phyloP scores from a whole-genome alignment of 2,329 filamentous ascomycete species.

The Drechslerella dactyloides region DNA sequence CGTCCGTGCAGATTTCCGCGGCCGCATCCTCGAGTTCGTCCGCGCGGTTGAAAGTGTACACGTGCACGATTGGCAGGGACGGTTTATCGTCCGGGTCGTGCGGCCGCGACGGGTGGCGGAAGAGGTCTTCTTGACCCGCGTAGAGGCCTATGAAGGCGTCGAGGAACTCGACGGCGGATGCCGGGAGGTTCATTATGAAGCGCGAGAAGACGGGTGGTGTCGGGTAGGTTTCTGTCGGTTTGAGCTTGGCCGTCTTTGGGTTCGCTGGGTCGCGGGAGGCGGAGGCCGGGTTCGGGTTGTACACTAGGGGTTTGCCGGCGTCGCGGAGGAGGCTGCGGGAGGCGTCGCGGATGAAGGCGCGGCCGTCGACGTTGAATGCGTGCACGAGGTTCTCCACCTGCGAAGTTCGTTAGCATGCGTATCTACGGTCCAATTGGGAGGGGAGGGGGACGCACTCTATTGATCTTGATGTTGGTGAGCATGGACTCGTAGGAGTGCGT shows the following conservation, averaged over 20 bases:
- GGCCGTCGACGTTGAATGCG: slow-evolving; percentile 67
- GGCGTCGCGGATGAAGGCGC: slow-evolving; percentile 76
- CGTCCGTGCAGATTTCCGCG: slow-evolving; percentile 62
- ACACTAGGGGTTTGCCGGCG: slow-evolving; percentile 61
- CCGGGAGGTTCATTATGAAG: slow-evolving; percentile 97
- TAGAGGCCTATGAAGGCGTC: slow-evolving; percentile 80
- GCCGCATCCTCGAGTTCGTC: slow-evolving; percentile 71
- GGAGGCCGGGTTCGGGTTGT: slow-evolving; percentile 62
- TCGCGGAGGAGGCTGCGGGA: slow-evolving; percentile 64
- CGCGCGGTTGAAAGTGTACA: slow-evolving; percentile 77
- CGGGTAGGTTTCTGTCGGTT: slow-evolving; percentile 49
- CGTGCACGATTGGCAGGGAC: slow-evolving; percentile 81
- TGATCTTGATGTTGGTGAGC: slow-evolving; percentile 71
- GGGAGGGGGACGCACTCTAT: slow-evolving; percentile 62
- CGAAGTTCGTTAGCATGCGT: neutral
- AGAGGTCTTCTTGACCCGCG: slow-evolving; percentile 70
- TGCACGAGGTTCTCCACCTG: slow-evolving; percentile 51
- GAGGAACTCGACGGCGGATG: slow-evolving; percentile 84
- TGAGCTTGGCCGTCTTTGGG: slow-evolving; percentile 53
- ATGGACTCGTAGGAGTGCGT: slow-evolving; percentile 82
- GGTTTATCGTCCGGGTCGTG: slow-evolving; percentile 61
- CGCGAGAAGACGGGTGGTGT: slow-evolving; percentile 71
- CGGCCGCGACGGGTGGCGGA: slow-evolving; percentile 60
- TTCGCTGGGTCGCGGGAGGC: slow-evolving; percentile 45
- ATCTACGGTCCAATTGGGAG: neutral